Evolutionary conservation across 371 early-diverging fungal genomes (phyloP).

Genomic region (Mucor irregularis): DNA sequence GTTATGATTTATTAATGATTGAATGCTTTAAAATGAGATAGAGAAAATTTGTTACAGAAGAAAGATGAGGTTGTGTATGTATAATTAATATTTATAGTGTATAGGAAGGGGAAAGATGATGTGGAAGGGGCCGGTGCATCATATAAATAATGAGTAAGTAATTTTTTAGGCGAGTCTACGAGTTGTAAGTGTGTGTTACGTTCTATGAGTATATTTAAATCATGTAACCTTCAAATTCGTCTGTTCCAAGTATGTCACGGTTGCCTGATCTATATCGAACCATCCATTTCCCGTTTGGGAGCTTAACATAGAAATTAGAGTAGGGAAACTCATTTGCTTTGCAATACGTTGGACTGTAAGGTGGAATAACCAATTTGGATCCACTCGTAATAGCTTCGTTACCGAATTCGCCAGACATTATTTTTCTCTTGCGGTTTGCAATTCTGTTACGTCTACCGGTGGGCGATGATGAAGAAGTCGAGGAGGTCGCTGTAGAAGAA

Average conservation of each 20-base stretch:
- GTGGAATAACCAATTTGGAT: conserved; percentile 25
- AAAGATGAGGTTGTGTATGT: too few relatives aligned
- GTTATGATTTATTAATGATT: too few relatives aligned
- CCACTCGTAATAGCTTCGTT: neutral
- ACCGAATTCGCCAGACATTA: neutral
- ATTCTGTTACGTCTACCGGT: neutral
- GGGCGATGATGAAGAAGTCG: neutral
- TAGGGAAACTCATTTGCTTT: conserved; percentile 45
- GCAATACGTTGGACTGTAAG: conserved; percentile 48
- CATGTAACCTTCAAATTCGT: conserved; percentile 37
- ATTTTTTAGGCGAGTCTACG: too few relatives aligned
- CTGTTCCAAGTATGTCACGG: conserved; percentile 41
- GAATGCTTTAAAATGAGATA: too few relatives aligned
- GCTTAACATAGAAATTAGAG: conserved; percentile 46
- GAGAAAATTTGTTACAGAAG: too few relatives aligned
- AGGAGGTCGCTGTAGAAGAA: neutral
- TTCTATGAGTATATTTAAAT: too few relatives aligned
- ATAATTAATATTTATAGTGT: too few relatives aligned
- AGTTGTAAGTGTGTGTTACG: too few relatives aligned
- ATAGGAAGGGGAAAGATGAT: too few relatives aligned
- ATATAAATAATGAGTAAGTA: too few relatives aligned
- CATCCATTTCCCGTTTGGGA: conserved; percentile 51
- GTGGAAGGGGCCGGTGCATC: too few relatives aligned
- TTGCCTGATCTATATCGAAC: conserved; percentile 44
- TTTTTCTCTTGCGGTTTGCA: neutral